Base-by-base conservation (phyloP, 164 flowering plant genomes). In the Berberis vulgaris region DNA sequence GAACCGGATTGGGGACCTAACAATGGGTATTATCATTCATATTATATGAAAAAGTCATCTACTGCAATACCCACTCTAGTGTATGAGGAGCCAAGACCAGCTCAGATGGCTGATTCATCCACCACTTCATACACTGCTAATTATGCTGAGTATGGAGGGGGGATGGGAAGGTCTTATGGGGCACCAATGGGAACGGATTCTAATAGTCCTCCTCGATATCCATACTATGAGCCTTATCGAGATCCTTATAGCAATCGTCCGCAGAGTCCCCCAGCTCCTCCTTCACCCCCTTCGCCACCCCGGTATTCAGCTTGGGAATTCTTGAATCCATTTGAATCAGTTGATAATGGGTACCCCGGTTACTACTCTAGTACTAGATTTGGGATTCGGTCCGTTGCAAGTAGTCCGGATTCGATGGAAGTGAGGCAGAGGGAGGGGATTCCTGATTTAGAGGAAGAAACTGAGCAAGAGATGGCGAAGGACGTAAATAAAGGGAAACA, bases 371-470 rank as follows among this genome's bases (percentile, higher is more conserved):
- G 13, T 39, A 49, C 62, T 52, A 74, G 66, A 43, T 73, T 73
- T 59, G 89, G 83, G 12, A 65, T 66, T 61, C 83, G 83, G 43
- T 88, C 97, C 3, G 75, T 61, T 38, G 41, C 73, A 7, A 86
- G 96, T 63, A 91, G 97, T 65, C 90, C 90, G 4, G 96, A 95
- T 79, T 91, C 94, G 6, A 77, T 66, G 49, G 91, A 87, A 71
- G 96, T 94, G 76, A 81, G 99, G 75, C 84, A 78, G 69, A 83
- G 91, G 59, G 99, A 95, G 70, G 97, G 97, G 43, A 95, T 95
- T 76, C 99, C 99, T 43, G 94, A 91, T 65, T 80, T 95, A 74
- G 99, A 95, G 74, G 97, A 95, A 47, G 99, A 89, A 64, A 81
- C 82, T 0, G 90, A 88, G 71, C 77, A 49, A 8, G 88, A 80